phyloP scores from a whole-genome alignment of 768 basidiomycete genomes.

The Termitomyces sp. region DNA sequence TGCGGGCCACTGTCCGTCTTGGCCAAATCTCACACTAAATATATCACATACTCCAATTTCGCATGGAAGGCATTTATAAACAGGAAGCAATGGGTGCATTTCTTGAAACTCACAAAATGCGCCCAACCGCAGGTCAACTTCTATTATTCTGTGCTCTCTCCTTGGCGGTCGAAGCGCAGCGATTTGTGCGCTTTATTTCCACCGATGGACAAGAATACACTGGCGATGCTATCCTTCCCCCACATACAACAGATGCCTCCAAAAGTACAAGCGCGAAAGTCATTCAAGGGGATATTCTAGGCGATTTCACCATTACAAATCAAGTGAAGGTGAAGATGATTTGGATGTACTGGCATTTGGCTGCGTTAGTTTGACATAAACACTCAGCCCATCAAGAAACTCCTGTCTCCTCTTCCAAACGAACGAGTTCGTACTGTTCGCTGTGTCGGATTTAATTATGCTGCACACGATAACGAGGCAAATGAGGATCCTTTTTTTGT shows the following conservation, averaged over 20 bases:
- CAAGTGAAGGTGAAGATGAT: slow-evolving; percentile 18
- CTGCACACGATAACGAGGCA: slow-evolving; percentile 21
- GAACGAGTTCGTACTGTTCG: slow-evolving; percentile 23
- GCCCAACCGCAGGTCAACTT: background rate
- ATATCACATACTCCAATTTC: slow-evolving; percentile 1
- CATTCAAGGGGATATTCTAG: slow-evolving; percentile 23
- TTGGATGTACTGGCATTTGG: background rate
- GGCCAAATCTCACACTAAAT: background rate
- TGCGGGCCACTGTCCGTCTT: background rate
- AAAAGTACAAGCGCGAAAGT: slow-evolving; percentile 21
- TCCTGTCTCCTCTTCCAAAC: slow-evolving; percentile 24
- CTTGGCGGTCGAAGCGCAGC: slow-evolving; percentile 17
- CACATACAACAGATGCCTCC: slow-evolving; percentile 18
- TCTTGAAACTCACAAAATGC: slow-evolving; percentile 5
- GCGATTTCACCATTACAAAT: slow-evolving; percentile 22
- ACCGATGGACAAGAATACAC: slow-evolving; percentile 24
- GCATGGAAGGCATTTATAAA: slow-evolving; percentile 7
- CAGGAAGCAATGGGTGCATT: background rate
- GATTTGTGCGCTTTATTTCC: slow-evolving; percentile 25
- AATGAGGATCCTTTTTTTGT: background rate
- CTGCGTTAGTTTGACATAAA: background rate
- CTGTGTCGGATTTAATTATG: slow-evolving; percentile 28
- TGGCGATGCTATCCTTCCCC: slow-evolving; percentile 22
- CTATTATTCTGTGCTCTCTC: slow-evolving; percentile 6
- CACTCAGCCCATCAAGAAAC: slow-evolving; percentile 19